phyloP scores from a whole-genome alignment of 352 stramenopile genomes.

The Globisporangium nunn region DNA sequence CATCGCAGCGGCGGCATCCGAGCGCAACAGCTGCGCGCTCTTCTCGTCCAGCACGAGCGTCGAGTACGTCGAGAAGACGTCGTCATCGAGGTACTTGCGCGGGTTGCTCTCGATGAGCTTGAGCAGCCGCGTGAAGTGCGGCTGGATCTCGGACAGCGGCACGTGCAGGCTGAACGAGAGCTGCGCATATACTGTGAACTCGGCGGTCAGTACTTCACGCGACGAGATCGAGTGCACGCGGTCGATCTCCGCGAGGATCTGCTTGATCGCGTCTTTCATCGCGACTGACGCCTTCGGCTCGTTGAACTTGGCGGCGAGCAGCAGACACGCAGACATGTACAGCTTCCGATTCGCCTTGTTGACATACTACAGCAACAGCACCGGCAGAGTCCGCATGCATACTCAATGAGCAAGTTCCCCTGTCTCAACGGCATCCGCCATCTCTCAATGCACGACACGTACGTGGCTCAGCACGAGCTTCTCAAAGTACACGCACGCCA shows the following conservation, averaged over 20 bases:
- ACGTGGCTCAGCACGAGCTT: conserved; percentile 91
- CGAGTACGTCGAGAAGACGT: conserved; percentile 75
- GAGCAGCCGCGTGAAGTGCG: conserved; percentile 82
- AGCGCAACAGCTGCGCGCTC: conserved; percentile 16
- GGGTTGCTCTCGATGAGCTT: conserved; percentile 86
- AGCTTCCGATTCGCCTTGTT: conserved; percentile 95
- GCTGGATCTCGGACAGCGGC: conserved; percentile 65
- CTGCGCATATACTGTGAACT: conserved; percentile 89
- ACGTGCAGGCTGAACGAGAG: conserved; percentile 88
- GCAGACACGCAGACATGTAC: conserved; percentile 93
- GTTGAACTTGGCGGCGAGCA: conserved; percentile 93
- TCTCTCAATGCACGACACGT: conserved; percentile 4
- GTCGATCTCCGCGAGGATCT: conserved; percentile 77
- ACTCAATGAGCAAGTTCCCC: background rate
- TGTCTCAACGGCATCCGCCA: too few relatives aligned
- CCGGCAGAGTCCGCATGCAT: background rate
- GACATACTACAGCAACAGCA: conserved; percentile 75
- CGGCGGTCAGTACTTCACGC: conserved; percentile 76
- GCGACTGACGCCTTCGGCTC: conserved; percentile 63
- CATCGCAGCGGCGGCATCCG: conserved; percentile 9
- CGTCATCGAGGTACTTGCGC: conserved; percentile 85
- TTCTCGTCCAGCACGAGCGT: conserved; percentile 65
- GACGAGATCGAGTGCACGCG: conserved; percentile 72
- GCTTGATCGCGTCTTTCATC: conserved; percentile 54
- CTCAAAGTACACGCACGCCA: conserved; percentile 96